These are phyloP conservation scores for Paramecium primaurelia DNA, from an alignment of 73 alveolate genomes.

Conservation along the genomic window DNA sequence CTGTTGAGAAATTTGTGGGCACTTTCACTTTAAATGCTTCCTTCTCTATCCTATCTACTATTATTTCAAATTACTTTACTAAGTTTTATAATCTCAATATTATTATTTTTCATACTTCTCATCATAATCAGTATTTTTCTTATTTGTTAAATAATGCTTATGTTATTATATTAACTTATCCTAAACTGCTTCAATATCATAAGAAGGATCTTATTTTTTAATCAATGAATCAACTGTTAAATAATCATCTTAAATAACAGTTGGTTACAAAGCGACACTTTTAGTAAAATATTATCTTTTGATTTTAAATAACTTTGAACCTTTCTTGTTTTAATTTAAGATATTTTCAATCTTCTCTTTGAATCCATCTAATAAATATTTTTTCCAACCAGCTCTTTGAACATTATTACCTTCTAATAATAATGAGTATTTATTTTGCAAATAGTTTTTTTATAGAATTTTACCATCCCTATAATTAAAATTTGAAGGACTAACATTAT, in stretches of 20 bases:
- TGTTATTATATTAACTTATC: neutral
- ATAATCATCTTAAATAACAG: slow-evolving; percentile 1
- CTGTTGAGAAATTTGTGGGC: neutral
- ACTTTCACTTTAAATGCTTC: neutral
- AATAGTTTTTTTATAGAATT: neutral
- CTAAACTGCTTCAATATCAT: neutral
- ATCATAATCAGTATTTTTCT: slow-evolving; percentile 2
- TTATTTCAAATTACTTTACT: slow-evolving; percentile 31
- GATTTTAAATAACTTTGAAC: neutral
- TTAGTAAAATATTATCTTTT: neutral
- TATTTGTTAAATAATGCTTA: neutral
- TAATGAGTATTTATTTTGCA: neutral
- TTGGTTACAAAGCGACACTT: neutral
- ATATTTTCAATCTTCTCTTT: neutral
- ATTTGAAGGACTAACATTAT: neutral
- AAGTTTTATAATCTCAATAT: neutral
- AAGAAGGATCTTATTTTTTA: neutral
- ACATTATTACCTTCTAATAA: neutral
- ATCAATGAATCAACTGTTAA: neutral
- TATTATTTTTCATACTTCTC: slow-evolving; percentile 36
- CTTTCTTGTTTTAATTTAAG: neutral
- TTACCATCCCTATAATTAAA: neutral
- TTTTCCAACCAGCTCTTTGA: slow-evolving; percentile 43
- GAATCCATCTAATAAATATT: neutral
- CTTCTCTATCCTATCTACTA: slow-evolving; percentile 37